A percentile compares a stretch with the other conserved stretches of the same genome.
Conservation (phyloP, 257 asterid genomes). For the Coffea canephora region DNA sequence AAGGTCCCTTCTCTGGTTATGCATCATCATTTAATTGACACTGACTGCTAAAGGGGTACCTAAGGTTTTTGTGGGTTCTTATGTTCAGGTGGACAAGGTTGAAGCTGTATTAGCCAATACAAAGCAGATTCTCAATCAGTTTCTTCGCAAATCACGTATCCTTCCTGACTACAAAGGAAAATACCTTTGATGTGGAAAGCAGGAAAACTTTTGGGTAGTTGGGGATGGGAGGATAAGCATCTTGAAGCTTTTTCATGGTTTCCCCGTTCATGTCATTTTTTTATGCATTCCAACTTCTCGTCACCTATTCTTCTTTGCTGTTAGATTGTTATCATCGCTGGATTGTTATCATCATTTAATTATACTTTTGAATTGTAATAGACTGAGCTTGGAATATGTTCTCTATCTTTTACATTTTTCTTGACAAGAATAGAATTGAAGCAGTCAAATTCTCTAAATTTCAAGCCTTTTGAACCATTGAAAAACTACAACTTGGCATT, state of each 20-base stretch:
- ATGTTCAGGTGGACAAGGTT: slow-evolving; percentile 66
- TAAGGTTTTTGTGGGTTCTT: slow-evolving; percentile 11
- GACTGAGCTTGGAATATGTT: neutral
- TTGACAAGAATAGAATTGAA: slow-evolving; percentile 68
- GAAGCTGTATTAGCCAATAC: slow-evolving; percentile 94
- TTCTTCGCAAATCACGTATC: slow-evolving; percentile 84
- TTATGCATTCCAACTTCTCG: neutral
- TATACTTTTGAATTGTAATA: neutral
- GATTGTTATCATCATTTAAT: neutral
- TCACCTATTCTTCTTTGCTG: neutral
- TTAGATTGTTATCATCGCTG: neutral
- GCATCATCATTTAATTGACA: slow-evolving; percentile 10
- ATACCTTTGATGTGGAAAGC: neutral
- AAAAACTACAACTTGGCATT: slow-evolving; percentile 43
- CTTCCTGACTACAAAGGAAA: slow-evolving; percentile 23
- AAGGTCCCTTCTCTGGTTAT: slow-evolving; percentile 9
- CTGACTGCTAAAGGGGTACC: slow-evolving; percentile 15
- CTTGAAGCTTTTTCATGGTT: neutral
- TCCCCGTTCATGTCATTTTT: neutral
- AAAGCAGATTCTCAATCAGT: slow-evolving; percentile 85
- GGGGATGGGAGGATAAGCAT: neutral
- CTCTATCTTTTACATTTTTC: slow-evolving; percentile 28
- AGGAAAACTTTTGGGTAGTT: neutral
- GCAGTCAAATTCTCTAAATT: slow-evolving; percentile 53
- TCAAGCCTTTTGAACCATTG: slow-evolving; percentile 90